phyloP scores from a whole-genome alignment of 305 asterid species.

The Fraxinus platypoda region DNA sequence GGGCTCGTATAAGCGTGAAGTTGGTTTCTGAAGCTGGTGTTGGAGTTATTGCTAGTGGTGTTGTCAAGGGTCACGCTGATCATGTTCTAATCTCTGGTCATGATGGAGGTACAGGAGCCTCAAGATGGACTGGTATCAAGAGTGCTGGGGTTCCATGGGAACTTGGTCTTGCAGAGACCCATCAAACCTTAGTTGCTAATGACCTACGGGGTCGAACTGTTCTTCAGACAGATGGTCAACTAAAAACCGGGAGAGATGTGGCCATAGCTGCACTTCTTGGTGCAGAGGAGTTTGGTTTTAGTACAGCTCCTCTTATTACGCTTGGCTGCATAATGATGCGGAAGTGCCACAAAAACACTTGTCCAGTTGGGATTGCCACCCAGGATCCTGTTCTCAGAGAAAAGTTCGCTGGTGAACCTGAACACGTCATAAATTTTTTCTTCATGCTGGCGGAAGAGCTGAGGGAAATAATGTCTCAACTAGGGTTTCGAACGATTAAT shows the following conservation, averaged over 20 bases:
- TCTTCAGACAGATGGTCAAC: slow-evolving; percentile 97
- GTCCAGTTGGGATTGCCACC: slow-evolving; percentile 99
- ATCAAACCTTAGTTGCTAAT: slow-evolving; percentile 96
- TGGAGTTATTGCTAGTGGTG: slow-evolving; percentile 98
- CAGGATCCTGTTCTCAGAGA: slow-evolving; percentile 99
- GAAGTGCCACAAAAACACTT: slow-evolving; percentile 97
- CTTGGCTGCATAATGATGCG: slow-evolving; percentile 99
- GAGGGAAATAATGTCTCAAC: slow-evolving; percentile 88
- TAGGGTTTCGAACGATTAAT: slow-evolving; percentile 76
- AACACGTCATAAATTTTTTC: slow-evolving; percentile 93
- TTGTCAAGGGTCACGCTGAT: slow-evolving; percentile 98
- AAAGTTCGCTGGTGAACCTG: slow-evolving; percentile 98
- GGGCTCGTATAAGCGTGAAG: slow-evolving; percentile 96
- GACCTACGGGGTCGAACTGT: slow-evolving; percentile 96
- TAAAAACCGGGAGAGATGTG: slow-evolving; percentile 97
- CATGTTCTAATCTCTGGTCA: slow-evolving; percentile 98
- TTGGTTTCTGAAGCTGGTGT: slow-evolving; percentile 99
- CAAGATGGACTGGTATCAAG: slow-evolving; percentile 99
- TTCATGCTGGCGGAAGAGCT: slow-evolving; percentile 98
- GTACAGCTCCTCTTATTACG: slow-evolving; percentile 98
- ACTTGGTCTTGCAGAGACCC: slow-evolving; percentile 99
- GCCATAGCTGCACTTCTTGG: slow-evolving; percentile 98
- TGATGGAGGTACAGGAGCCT: slow-evolving; percentile 99
- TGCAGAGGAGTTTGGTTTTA: slow-evolving; percentile 99
- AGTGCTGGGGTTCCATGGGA: slow-evolving; percentile 99